Evolutionary conservation across 2,329 filamentous ascomycete species (phyloP), one percentile per base, ranked within the genome.

Genomic region (Microdochium nivale): DNA sequence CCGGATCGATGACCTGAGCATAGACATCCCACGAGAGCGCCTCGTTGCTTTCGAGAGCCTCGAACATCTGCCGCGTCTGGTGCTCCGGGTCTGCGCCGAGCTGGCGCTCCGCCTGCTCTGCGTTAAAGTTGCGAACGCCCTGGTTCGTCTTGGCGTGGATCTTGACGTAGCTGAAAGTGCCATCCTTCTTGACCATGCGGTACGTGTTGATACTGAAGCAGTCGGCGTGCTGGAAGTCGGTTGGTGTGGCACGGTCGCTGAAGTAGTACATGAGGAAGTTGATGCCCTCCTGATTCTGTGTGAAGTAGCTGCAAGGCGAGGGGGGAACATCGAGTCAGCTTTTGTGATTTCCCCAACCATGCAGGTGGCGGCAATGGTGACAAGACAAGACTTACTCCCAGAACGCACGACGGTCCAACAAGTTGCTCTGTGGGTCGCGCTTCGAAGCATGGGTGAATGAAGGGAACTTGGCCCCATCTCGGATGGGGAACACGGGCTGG

Each of bases 391-490:
- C 27, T 30, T 30, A 30, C 53, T 73, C 70, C 65, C 67, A 69
- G 56, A 68, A 76, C 65, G 67, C 63, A 25, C 59, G 63, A 9
- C n/a, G 24, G 23, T 53, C 46, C n/a, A 37, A 24, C 10, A 51
- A 16, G 30, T 53, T 33, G 24, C 48, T 32, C 24, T 30, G 24
- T 3, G 40, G 40, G 21, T 43, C 40, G 48, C 85, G 78, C 76
- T 90, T 90, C 68, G 90, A 86, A 3, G 86, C 87, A 71, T 88
- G 86, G 56, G 88, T 88, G 68, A 89, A 85, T 62, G 84, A 71
- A 32, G 86, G 86, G 70, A 88, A 90, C 65, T 89, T 88, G 60
- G 79, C 77, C 2, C 86, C 84, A 59, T 90, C 87, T 44, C 86
- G 77, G 24, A 90, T 61, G 73, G 90, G 90, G 75, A 90, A 90